phyloP scores from a whole-genome alignment of 768 basidiomycete genomes.

The Pholiota microspora region DNA sequence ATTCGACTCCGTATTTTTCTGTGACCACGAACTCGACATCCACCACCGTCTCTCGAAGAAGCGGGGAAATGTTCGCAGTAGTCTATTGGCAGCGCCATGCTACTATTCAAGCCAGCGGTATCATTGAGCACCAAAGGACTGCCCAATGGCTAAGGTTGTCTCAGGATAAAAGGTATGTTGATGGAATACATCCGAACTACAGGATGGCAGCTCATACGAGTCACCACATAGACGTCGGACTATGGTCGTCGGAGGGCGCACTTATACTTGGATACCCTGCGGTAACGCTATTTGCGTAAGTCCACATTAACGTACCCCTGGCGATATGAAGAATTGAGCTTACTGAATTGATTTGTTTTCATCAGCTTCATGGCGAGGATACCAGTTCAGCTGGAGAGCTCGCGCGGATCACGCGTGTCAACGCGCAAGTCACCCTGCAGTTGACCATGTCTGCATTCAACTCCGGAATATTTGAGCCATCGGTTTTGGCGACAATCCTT shows the following conservation, averaged over 20 bases:
- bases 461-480: constrained; percentile 42
- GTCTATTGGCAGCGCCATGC: constrained; percentile 40
- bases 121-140: constrained; percentile 31
- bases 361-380: constrained; percentile 26
- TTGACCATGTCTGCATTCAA: constrained; percentile 44
- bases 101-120: constrained; percentile 34
- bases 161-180: constrained; percentile 37
- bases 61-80: constrained; percentile 34
- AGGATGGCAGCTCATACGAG: background rate
- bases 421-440: constrained; percentile 39
- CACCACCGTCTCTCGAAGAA: constrained; percentile 37
- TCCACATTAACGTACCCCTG: constrained; percentile 11
- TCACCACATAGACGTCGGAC: constrained; percentile 30
- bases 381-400: constrained; percentile 20
- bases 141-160: constrained; percentile 45
- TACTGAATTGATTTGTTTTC: constrained; percentile 11
- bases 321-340: background rate
- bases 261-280: constrained; percentile 38
- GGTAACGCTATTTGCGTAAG: constrained; percentile 25
- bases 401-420: constrained; percentile 35
- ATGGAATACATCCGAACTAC: background rate
- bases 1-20: constrained; percentile 35
- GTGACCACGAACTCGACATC: constrained; percentile 32
- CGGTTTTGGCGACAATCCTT: constrained; percentile 44
- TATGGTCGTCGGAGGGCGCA: constrained; percentile 36